Evolutionary conservation across 2,329 filamentous ascomycete genomes (phyloP).

Genomic region (Madurella mycetomatis): DNA sequence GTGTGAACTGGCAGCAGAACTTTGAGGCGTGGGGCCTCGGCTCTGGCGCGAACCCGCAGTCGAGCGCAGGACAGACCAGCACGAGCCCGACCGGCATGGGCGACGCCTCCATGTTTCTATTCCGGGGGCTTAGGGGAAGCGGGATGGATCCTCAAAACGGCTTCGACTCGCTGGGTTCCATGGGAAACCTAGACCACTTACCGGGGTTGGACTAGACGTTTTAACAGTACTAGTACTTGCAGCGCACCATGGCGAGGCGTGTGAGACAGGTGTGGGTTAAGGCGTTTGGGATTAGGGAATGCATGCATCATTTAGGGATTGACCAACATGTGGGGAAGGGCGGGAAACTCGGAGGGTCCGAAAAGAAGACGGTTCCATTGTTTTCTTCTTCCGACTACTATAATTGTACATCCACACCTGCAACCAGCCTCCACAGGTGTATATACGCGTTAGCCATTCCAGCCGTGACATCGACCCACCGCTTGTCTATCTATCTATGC

Average conservation of each 20-base stretch:
- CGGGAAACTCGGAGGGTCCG: background rate
- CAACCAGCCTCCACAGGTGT: too few relatives aligned
- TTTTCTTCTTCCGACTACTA: background rate
- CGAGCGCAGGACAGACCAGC: background rate
- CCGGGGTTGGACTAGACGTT: slow-evolving; percentile 26
- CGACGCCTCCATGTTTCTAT: slow-evolving; percentile 28
- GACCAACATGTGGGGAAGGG: slow-evolving; percentile 22
- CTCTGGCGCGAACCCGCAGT: slow-evolving; percentile 9
- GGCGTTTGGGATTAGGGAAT: background rate
- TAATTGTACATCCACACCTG: background rate
- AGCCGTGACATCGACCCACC: too few relatives aligned
- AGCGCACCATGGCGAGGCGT: background rate
- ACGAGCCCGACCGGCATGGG: slow-evolving; percentile 14
- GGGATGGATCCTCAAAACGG: slow-evolving; percentile 16
- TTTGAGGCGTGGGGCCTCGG: slow-evolving; percentile 51
- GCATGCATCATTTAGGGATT: background rate
- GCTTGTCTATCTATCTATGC: background rate
- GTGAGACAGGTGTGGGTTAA: background rate
- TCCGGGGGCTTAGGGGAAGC: slow-evolving; percentile 23
- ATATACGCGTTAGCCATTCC: too few relatives aligned
- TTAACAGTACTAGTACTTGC: background rate
- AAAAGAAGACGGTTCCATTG: background rate
- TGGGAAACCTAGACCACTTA: slow-evolving; percentile 27
- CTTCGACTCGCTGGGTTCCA: slow-evolving; percentile 27
- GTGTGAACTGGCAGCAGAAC: slow-evolving; percentile 54